Evolutionary conservation across 495 filamentous ascomycete genomes (phyloP).

Genomic region (Schizothecium vesticola): DNA sequence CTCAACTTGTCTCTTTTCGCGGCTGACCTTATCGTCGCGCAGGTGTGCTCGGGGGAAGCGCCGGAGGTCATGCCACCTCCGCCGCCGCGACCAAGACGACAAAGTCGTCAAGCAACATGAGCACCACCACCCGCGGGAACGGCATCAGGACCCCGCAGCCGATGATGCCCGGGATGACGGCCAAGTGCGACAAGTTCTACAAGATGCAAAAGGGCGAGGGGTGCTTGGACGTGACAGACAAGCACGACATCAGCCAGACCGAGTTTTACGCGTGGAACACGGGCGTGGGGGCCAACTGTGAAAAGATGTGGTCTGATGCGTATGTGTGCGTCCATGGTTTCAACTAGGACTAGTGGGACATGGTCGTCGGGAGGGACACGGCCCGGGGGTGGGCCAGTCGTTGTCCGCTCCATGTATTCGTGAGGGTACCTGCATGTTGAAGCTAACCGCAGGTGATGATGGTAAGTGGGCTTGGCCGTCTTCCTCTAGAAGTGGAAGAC

Average conservation of each 20-base stretch:
- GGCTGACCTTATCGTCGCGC: too few species aligned
- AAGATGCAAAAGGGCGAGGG: conserved; percentile 36
- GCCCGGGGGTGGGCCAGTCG: too few species aligned
- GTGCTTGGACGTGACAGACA: conserved; percentile 35
- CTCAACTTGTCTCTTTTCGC: too few species aligned
- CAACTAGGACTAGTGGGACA: too few species aligned
- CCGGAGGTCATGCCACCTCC: neutral
- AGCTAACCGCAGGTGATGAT: too few species aligned
- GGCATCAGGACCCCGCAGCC: neutral
- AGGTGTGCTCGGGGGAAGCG: neutral
- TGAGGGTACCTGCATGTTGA: too few species aligned
- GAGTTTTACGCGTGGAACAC: conserved; percentile 36
- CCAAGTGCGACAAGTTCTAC: conserved; percentile 41
- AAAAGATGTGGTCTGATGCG: neutral
- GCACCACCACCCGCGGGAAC: neutral
- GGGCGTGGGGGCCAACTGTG: neutral
- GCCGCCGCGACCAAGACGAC: neutral
- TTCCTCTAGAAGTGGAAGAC: neutral
- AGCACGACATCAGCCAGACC: conserved; percentile 24
- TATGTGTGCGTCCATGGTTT: neutral
- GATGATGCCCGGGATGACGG: conserved; percentile 25
- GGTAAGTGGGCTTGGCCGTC: neutral
- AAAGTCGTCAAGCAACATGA: too few species aligned
- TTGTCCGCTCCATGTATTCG: too few species aligned
- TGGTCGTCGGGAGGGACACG: too few species aligned